A percentile compares a stretch with the other conserved stretches of the same genome.
Conservation (phyloP, 306 rosid species). For the Prunus armeniaca region DNA sequence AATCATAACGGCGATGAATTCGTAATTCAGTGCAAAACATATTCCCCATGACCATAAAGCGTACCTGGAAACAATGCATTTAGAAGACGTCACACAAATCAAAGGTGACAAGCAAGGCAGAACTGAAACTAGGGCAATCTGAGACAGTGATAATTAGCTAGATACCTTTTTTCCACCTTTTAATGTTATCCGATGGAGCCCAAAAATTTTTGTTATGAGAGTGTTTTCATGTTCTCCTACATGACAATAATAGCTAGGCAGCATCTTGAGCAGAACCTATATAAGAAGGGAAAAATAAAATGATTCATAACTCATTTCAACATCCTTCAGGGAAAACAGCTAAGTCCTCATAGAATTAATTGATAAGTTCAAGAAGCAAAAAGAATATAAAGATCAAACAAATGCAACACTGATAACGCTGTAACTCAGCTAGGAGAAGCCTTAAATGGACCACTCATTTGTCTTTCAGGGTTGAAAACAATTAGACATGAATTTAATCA, state of each 20-base stretch:
- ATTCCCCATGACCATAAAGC: slow-evolving; percentile 98
- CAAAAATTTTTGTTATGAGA: slow-evolving; percentile 89
- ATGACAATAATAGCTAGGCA: slow-evolving; percentile 76
- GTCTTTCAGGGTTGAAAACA: too few relatives aligned
- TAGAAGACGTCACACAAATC: slow-evolving; percentile 18
- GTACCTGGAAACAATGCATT: slow-evolving; percentile 57
- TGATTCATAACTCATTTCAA: not conserved
- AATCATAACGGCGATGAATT: slow-evolving; percentile 88
- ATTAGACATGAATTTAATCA: not conserved
- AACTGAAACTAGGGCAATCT: slow-evolving; percentile 24
- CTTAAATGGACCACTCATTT: too few relatives aligned
- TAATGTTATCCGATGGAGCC: slow-evolving; percentile 80
- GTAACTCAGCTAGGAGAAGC: too few relatives aligned
- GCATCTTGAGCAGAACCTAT: slow-evolving; percentile 89
- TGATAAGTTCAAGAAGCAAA: not conserved
- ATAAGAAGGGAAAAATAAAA: slow-evolving; percentile 5
- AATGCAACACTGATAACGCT: not conserved
- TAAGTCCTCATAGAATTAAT: not conserved
- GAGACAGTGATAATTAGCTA: slow-evolving; percentile 4
- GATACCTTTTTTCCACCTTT: slow-evolving; percentile 84
- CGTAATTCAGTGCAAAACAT: slow-evolving; percentile 89
- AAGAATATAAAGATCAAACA: not conserved
- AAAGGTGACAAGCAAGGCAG: slow-evolving; percentile 11
- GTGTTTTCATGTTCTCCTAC: slow-evolving; percentile 79
- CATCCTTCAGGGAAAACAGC: not conserved